Evolutionary conservation across 805 yeast genomes (phyloP), one percentile per base, ranked within the genome.

Genomic region (Metschnikowia drakensbergensis): DNA sequence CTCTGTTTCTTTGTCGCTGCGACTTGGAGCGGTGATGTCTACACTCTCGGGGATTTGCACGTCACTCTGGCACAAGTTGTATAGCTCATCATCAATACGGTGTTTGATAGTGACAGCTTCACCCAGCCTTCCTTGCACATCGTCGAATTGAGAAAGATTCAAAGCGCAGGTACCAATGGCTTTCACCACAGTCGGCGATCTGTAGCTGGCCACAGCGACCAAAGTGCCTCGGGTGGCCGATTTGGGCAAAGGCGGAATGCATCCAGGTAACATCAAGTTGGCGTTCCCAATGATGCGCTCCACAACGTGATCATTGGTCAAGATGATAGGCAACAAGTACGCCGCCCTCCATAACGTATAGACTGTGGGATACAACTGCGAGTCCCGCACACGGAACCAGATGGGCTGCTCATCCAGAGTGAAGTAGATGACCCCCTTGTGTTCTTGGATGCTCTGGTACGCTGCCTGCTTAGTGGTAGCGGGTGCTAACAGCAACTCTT

Each of bases 51-150:
- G 75, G 1, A 64, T 51, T 3, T 51, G 58, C 4, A 68, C 62
- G 40, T 67, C 75, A n/a, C 72, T 75, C 11, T 81, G 80, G 42
- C 80, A 80, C 51, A 79, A 58, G 32, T 68, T 68, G 42, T 71
- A 78, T 44, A 92, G 69, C 46, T 77, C 80, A 62, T 92, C 99
- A 3, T 80, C 84, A 13, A 77, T 63, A 30, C 75, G 75, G 57
- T 89, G 96, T n/a, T 81, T 57, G 4, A 89, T 69, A 42, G 77
- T 74, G 0, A 91, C 95, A 0, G 94, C 96, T 29, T 86, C 80
- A 9, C 98, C 99, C 11, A 76, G 75, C 11, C 77, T 71, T 0
- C 89, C 90, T n/a, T 76, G 65, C 1, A 80, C 85, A 45, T 71
- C 60, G 36, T 68, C 65, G 42, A 71, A 66, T 2, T 66, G 63